A percentile compares a stretch with the other conserved stretches of the same genome.
Conservation (phyloP, 2,329 filamentous ascomycete species). For the Ramularia collo-cygni region DNA sequence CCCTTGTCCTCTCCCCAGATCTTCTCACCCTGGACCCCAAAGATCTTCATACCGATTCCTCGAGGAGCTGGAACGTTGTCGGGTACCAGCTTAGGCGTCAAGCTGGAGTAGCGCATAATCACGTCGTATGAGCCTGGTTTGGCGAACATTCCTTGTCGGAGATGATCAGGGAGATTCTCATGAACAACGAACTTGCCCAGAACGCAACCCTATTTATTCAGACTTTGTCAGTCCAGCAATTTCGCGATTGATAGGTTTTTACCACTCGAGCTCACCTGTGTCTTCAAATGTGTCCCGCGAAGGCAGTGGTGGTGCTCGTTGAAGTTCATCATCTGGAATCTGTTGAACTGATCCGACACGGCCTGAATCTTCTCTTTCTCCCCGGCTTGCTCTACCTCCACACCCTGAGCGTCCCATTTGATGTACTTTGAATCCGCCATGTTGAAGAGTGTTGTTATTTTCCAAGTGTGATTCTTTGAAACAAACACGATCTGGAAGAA, state of each 20-base stretch:
- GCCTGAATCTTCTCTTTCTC: conserved; percentile 32
- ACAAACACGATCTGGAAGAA: too few relatives aligned
- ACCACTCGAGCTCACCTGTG: conserved; percentile 22
- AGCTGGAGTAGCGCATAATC: conserved; percentile 33
- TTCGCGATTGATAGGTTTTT: neutral
- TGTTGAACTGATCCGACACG: conserved; percentile 33
- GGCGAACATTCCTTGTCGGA: conserved; percentile 34
- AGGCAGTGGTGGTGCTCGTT: conserved; percentile 33
- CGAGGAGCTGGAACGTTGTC: conserved; percentile 32
- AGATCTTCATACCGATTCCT: conserved; percentile 33
- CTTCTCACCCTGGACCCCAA: conserved; percentile 31
- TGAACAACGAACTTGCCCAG: conserved; percentile 29
- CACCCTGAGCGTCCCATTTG: conserved; percentile 29
- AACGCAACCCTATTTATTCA: conserved; percentile 21
- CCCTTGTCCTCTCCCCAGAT: conserved; percentile 31
- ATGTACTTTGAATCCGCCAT: conserved; percentile 12
- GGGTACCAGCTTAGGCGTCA: conserved; percentile 32
- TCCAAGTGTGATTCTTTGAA: neutral
- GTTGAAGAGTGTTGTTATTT: neutral
- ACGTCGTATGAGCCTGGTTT: conserved; percentile 30
- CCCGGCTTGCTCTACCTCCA: conserved; percentile 27
- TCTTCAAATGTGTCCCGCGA: conserved; percentile 34
- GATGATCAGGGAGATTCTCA: conserved; percentile 29
- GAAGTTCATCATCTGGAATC: conserved; percentile 37
- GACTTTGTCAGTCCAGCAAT: conserved; percentile 1